These are phyloP conservation scores for Quercus phellos DNA, from an alignment of 331 rosid genomes.

Conservation along the genomic window DNA sequence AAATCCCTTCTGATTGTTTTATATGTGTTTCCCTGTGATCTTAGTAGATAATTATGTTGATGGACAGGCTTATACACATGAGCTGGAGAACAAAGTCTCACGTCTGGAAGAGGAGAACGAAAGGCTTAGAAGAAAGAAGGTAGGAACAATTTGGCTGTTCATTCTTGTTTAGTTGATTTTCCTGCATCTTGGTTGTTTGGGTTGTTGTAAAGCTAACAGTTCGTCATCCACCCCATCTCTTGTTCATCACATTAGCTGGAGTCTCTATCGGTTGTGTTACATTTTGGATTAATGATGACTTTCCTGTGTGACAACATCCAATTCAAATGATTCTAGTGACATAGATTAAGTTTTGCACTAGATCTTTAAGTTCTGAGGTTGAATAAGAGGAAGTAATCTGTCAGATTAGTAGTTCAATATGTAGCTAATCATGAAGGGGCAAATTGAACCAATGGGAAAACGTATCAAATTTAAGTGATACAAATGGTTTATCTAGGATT, in stretches of 20 bases:
- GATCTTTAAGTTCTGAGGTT: background rate
- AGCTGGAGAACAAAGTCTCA: slow-evolving; percentile 46
- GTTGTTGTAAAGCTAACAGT: background rate
- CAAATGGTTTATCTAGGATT: too few species aligned
- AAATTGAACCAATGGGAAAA: too few species aligned
- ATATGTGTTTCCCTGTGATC: background rate
- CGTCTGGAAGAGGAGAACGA: slow-evolving; percentile 48
- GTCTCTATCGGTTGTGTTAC: background rate
- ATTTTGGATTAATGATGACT: slow-evolving; percentile 8
- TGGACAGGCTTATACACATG: slow-evolving; percentile 52
- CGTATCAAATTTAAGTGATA: too few species aligned
- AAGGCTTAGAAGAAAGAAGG: slow-evolving; percentile 35
- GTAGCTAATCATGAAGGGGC: too few species aligned
- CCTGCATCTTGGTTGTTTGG: slow-evolving; percentile 8
- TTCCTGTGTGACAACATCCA: background rate
- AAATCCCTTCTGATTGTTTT: background rate
- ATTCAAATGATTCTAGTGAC: background rate
- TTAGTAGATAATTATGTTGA: slow-evolving; percentile 12
- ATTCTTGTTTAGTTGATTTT: slow-evolving; percentile 9
- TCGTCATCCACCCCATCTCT: background rate
- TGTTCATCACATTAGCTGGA: background rate
- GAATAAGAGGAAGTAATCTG: background rate
- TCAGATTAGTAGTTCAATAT: background rate
- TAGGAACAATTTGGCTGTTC: slow-evolving; percentile 24
- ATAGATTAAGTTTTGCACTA: background rate